phyloP scores from a whole-genome alignment of 345 rosid species.

The Eucalyptus tenuipes region DNA sequence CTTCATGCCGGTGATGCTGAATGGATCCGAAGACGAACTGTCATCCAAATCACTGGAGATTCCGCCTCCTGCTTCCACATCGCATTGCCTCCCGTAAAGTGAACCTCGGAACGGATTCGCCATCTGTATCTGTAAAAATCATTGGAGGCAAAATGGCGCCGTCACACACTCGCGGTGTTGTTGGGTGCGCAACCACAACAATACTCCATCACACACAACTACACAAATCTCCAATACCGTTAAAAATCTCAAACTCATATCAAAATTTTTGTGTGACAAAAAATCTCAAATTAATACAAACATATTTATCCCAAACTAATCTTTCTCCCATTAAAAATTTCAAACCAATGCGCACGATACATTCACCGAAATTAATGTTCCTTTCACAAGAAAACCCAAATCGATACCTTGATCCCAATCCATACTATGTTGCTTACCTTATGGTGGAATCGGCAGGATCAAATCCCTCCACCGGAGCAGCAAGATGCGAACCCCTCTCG shows the following conservation, averaged over 20 bases:
- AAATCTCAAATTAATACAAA: not conserved
- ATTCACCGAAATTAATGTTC: not conserved
- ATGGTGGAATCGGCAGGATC: too few species aligned
- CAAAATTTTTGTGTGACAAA: too few species aligned
- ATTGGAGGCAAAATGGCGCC: slow-evolving; percentile 63
- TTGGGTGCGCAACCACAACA: not conserved
- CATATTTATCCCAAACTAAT: not conserved
- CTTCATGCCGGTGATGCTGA: slow-evolving; percentile 54
- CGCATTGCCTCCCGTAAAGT: slow-evolving; percentile 21
- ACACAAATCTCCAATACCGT: not conserved
- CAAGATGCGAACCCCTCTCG: too few species aligned
- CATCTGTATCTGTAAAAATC: slow-evolving; percentile 5
- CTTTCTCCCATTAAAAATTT: too few species aligned
- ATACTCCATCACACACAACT: not conserved
- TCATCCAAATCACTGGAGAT: slow-evolving; percentile 6
- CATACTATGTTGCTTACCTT: too few species aligned
- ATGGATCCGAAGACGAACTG: slow-evolving; percentile 24
- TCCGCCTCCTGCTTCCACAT: slow-evolving; percentile 37
- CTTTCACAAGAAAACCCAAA: not conserved
- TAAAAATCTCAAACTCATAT: not conserved
- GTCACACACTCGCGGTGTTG: not conserved
- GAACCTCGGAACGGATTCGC: slow-evolving; percentile 20
- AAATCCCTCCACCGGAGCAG: too few species aligned
- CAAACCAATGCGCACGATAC: not conserved
- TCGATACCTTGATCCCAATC: not conserved